A percentile compares a stretch with the other conserved stretches of the same genome.
These are phyloP conservation scores for Clavaria fumosa DNA, from an alignment of 768 basidiomycete species.

Conservation along the genomic window DNA sequence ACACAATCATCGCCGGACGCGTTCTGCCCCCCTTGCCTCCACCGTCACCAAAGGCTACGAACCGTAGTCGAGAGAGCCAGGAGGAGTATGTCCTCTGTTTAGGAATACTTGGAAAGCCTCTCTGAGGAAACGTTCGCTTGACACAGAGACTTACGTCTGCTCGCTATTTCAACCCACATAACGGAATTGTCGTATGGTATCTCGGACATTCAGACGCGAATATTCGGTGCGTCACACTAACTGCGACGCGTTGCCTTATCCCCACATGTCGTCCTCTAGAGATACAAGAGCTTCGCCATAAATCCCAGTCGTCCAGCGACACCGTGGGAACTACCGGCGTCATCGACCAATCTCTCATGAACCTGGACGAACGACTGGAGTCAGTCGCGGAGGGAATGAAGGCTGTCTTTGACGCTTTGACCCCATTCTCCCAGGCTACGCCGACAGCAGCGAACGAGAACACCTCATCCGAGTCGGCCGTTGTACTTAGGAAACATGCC, in stretches of 20 bases:
- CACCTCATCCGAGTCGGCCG: slow-evolving; percentile 25
- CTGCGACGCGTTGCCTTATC: slow-evolving; percentile 5
- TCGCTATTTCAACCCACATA: slow-evolving; percentile 73
- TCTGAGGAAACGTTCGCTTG: too few species aligned
- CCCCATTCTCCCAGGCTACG: slow-evolving; percentile 37
- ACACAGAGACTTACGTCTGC: slow-evolving; percentile 52
- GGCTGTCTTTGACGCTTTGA: slow-evolving; percentile 46
- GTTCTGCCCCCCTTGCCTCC: too few species aligned
- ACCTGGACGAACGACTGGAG: slow-evolving; percentile 66
- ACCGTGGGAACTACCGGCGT: slow-evolving; percentile 43
- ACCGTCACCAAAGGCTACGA: slow-evolving; percentile 30
- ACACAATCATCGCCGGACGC: too few species aligned
- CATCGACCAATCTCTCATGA: slow-evolving; percentile 72
- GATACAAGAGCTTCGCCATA: slow-evolving; percentile 87
- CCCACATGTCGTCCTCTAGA: slow-evolving; percentile 28
- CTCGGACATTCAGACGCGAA: slow-evolving; percentile 82
- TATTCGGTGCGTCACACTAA: slow-evolving; percentile 47
- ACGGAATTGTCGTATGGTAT: slow-evolving; percentile 78
- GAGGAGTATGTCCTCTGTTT: slow-evolving; percentile 51
- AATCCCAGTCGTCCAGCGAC: slow-evolving; percentile 50
- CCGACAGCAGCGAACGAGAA: slow-evolving; percentile 28
- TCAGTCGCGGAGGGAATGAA: slow-evolving; percentile 58
- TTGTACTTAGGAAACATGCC: slow-evolving; percentile 59
- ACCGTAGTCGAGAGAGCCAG: slow-evolving; percentile 39
- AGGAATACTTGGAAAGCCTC: too few species aligned